Evolutionary conservation across 164 flowering plant genomes (phyloP).

Genomic region (Umbellularia californica): DNA sequence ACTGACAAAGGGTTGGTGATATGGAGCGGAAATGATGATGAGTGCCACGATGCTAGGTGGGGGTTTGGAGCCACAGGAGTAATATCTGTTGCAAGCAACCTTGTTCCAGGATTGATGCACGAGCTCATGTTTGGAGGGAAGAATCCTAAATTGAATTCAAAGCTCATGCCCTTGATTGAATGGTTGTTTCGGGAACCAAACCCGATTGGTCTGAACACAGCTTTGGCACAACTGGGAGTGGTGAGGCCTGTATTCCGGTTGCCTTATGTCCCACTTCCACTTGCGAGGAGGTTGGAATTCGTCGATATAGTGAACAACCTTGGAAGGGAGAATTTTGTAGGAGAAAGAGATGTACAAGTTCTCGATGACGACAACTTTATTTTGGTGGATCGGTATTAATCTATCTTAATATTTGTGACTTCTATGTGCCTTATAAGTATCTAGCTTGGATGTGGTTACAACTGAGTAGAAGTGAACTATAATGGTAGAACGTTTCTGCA

Average conservation of each 20-base stretch:
- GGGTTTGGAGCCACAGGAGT: slow-evolving; percentile 69
- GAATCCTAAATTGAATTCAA: slow-evolving; percentile 48
- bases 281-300: slow-evolving; percentile 60
- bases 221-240: slow-evolving; percentile 85
- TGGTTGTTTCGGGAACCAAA: slow-evolving; percentile 85
- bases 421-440: not conserved
- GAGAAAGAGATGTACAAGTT: slow-evolving; percentile 70
- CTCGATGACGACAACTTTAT: slow-evolving; percentile 77
- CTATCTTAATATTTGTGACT: not conserved
- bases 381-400: slow-evolving; percentile 58
- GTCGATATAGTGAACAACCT: slow-evolving; percentile 66
- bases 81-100: slow-evolving; percentile 73
- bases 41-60: slow-evolving; percentile 92
- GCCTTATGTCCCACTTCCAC: slow-evolving; percentile 82
- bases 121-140: slow-evolving; percentile 63
- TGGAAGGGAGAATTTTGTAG: slow-evolving; percentile 77
- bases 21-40: slow-evolving; percentile 90
- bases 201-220: slow-evolving; percentile 80
- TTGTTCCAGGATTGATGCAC: slow-evolving; percentile 70
- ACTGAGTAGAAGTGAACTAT: not conserved
- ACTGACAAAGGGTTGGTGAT: slow-evolving; percentile 50
- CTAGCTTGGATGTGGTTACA: not conserved
- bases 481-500: not conserved
- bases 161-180: slow-evolving; percentile 61
- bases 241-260: slow-evolving; percentile 79